Conservation (phyloP, 495 filamentous ascomycete genomes). For the Xylaria grammica region DNA sequence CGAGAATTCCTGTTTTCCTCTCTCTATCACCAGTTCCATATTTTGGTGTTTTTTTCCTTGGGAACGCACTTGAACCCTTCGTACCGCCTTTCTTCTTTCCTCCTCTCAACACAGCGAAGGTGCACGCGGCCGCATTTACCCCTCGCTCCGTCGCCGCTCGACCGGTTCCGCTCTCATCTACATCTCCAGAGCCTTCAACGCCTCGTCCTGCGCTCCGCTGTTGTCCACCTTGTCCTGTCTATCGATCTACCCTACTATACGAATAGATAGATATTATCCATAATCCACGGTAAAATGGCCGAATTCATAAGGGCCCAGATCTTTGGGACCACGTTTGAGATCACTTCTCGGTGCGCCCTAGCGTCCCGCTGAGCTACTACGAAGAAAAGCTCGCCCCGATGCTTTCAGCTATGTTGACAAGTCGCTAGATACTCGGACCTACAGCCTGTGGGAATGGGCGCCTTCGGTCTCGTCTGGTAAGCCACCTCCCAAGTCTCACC, state of each 20-base stretch:
- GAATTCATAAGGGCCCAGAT: conserved; percentile 99
- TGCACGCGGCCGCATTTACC: conserved; percentile 13
- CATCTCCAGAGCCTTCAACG: neutral
- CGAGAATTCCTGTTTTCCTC: neutral
- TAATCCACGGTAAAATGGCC: conserved; percentile 68
- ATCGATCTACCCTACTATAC: conserved; percentile 14
- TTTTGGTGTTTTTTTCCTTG: neutral
- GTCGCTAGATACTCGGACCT: conserved; percentile 86
- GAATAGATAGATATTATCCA: conserved; percentile 13
- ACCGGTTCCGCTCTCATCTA: neutral
- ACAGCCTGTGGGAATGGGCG: conserved; percentile 98
- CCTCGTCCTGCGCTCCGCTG: neutral
- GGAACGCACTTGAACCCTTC: neutral
- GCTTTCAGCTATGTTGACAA: conserved; percentile 26
- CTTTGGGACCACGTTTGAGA: conserved; percentile 99
- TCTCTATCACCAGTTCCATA: neutral
- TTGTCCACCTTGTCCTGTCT: conserved; percentile 8
- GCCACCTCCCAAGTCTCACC: conserved; percentile 26
- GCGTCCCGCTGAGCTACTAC: conserved; percentile 3
- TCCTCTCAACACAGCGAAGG: neutral
- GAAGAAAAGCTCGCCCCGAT: conserved; percentile 21
- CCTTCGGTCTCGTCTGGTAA: conserved; percentile 97
- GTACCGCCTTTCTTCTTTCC: neutral
- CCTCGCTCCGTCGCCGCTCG: conserved; percentile 18
- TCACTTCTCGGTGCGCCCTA: conserved; percentile 85